Percentiles rank a stretch among this genome's conserved stretches.
phyloP scores from a whole-genome alignment of 768 basidiomycete genomes.

The Cystofilobasidium macerans region DNA sequence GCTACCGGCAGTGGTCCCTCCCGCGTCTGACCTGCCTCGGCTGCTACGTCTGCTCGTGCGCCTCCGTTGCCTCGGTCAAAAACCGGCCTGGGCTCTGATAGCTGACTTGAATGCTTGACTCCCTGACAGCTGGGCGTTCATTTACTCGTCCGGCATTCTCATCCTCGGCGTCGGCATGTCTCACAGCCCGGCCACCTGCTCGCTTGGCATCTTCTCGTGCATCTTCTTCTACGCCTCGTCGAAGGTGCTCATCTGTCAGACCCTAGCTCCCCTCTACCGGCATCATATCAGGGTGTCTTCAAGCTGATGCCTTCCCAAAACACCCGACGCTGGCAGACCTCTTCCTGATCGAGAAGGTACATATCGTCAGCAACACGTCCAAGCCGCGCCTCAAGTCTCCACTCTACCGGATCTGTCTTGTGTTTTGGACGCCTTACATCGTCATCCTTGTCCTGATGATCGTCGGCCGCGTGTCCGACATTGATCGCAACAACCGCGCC shows the following conservation, averaged over 20 bases:
- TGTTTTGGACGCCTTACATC: slow-evolving; percentile 17
- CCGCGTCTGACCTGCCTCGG: slow-evolving; percentile 18
- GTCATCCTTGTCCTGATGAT: slow-evolving; percentile 21
- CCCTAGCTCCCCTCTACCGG: not conserved
- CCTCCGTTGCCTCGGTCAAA: not conserved
- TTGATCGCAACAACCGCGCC: not conserved
- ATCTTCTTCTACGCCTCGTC: slow-evolving; percentile 24
- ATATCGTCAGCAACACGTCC: slow-evolving; percentile 20
- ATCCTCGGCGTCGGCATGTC: slow-evolving; percentile 21
- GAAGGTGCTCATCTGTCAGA: slow-evolving; percentile 19
- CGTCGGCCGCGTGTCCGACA: slow-evolving; percentile 15
- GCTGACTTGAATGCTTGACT: not conserved
- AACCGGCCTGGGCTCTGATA: too few relatives aligned
- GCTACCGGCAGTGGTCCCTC: slow-evolving; percentile 12
- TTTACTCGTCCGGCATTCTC: slow-evolving; percentile 10
- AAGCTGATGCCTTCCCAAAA: not conserved
- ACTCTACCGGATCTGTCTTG: slow-evolving; percentile 21
- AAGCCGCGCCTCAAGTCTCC: slow-evolving; percentile 12
- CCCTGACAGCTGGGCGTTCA: not conserved
- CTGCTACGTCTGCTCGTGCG: slow-evolving; percentile 16
- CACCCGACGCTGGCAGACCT: not conserved
- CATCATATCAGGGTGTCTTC: not conserved
- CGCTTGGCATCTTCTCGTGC: slow-evolving; percentile 23
- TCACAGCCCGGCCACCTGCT: not conserved
- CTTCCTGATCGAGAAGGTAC: slow-evolving; percentile 25